A percentile compares a stretch with the other conserved stretches of the same genome.
Evolutionary conservation across 2,329 filamentous ascomycete species (phyloP).

Genomic region (Didymella pinodella): DNA sequence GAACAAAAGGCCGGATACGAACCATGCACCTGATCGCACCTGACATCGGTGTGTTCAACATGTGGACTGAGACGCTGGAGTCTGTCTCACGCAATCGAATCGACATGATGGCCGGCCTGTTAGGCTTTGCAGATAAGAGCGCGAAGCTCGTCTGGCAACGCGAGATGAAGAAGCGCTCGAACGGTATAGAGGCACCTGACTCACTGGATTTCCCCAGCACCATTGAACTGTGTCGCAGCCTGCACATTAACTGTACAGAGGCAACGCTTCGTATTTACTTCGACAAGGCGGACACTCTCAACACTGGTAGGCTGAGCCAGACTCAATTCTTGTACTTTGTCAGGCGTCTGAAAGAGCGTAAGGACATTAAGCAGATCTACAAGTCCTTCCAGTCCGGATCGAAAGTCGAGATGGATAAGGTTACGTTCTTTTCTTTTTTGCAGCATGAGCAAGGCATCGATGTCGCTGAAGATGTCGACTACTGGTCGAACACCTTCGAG

Average conservation of each 20-base stretch:
- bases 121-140: conserved; percentile 77
- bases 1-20: conserved; percentile 77
- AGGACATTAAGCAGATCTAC: conserved; percentile 81
- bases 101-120: conserved; percentile 87
- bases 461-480: conserved; percentile 67
- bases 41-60: conserved; percentile 72
- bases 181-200: conserved; percentile 66
- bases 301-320: conserved; percentile 75
- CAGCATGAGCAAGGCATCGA: conserved; percentile 77
- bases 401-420: conserved; percentile 70
- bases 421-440: conserved; percentile 80
- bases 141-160: conserved; percentile 85
- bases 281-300: conserved; percentile 71
- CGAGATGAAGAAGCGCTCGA: conserved; percentile 75
- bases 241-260: conserved; percentile 90
- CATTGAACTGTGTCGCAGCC: conserved; percentile 82
- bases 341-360: conserved; percentile 79
- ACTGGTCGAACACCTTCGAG: conserved; percentile 77
- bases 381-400: conserved; percentile 63
- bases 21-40: conserved; percentile 87
- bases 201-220: conserved; percentile 80
- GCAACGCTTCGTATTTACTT: conserved; percentile 78
- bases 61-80: conserved; percentile 86
- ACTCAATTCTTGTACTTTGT: conserved; percentile 85
- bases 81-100: conserved; percentile 85